Evolutionary conservation across 2,329 filamentous ascomycete species (phyloP).

Genomic region (Sclerotinia minor): DNA sequence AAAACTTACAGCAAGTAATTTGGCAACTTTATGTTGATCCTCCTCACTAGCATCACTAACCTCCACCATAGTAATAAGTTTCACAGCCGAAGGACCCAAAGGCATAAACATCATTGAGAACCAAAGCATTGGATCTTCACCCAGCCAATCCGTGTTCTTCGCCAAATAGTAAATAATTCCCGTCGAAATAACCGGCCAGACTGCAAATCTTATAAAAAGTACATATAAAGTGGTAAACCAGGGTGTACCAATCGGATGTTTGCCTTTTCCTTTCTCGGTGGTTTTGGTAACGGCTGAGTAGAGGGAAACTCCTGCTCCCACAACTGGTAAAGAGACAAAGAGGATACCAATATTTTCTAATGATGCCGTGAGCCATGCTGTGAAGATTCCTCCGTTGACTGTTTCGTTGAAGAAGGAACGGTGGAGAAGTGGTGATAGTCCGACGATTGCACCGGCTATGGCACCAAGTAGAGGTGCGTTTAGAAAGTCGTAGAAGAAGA

Average conservation of each 20-base stretch:
- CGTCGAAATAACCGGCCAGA: conserved; percentile 61
- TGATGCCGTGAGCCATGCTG: conserved; percentile 64
- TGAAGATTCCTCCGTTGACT: conserved; percentile 62
- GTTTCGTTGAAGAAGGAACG: conserved; percentile 59
- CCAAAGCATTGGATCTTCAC: conserved; percentile 63
- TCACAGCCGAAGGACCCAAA: conserved; percentile 50
- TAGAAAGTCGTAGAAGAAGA: conserved; percentile 51
- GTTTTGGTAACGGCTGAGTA: conserved; percentile 53
- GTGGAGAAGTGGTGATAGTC: conserved; percentile 60
- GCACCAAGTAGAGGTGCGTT: conserved; percentile 65
- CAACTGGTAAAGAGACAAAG: conserved; percentile 64
- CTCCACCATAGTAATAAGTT: conserved; percentile 49
- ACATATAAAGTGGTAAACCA: conserved; percentile 53
- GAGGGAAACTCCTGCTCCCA: conserved; percentile 67
- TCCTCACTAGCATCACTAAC: conserved; percentile 46
- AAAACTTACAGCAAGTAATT: conserved; percentile 45
- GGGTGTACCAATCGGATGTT: conserved; percentile 45
- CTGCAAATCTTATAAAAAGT: conserved; percentile 55
- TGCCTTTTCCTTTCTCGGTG: conserved; percentile 42
- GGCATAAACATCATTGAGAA: conserved; percentile 57
- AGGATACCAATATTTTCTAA: conserved; percentile 62
- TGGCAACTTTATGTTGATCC: conserved; percentile 48
- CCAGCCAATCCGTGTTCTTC: conserved; percentile 52
- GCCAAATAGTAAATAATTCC: conserved; percentile 56
- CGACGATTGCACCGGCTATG: conserved; percentile 57